A percentile compares a stretch with the other conserved stretches of the same genome.
These are phyloP conservation scores for Tremellales sp. DNA, from an alignment of 1,284 basidiomycete genomes.

Conservation along the genomic window DNA sequence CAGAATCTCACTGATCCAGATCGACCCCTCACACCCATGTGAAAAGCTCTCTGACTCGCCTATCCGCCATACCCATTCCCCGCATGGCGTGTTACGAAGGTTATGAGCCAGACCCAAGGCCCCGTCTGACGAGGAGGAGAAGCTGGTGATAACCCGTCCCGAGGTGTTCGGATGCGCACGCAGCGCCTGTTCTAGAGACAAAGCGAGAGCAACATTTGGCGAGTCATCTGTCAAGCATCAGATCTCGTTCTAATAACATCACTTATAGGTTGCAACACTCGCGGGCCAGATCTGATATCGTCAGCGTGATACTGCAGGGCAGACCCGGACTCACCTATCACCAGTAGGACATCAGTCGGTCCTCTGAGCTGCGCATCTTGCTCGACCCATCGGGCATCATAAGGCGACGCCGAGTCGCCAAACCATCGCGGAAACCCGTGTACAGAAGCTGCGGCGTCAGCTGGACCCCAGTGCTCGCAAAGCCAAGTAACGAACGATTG, in stretches of 20 bases:
- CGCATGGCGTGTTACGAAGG: slow-evolving; percentile 5
- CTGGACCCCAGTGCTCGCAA: too few species aligned
- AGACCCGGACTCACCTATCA: slow-evolving; percentile 10
- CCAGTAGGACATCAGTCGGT: slow-evolving; percentile 8
- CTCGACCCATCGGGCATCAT: slow-evolving; percentile 5
- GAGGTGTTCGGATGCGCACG: neutral
- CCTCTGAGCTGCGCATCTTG: too few species aligned
- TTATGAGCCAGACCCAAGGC: slow-evolving; percentile 1
- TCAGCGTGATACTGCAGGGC: slow-evolving; percentile 3
- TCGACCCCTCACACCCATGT: slow-evolving; percentile 6
- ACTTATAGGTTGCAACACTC: neutral
- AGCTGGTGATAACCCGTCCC: neutral
- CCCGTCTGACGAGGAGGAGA: neutral
- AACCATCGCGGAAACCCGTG: slow-evolving; percentile 20
- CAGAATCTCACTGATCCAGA: slow-evolving; percentile 11
- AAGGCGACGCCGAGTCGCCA: slow-evolving; percentile 6
- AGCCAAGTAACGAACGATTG: slow-evolving; percentile 10
- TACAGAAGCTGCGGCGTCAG: slow-evolving; percentile 9
- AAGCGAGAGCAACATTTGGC: neutral
- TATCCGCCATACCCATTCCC: slow-evolving; percentile 10
- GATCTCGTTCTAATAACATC: neutral
- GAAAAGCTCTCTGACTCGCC: slow-evolving; percentile 1
- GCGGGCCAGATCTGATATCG: neutral
- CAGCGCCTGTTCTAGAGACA: neutral
- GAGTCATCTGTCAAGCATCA: neutral